Conservation (phyloP, 1,284 basidiomycete species). For the Naganishia albida region DNA sequence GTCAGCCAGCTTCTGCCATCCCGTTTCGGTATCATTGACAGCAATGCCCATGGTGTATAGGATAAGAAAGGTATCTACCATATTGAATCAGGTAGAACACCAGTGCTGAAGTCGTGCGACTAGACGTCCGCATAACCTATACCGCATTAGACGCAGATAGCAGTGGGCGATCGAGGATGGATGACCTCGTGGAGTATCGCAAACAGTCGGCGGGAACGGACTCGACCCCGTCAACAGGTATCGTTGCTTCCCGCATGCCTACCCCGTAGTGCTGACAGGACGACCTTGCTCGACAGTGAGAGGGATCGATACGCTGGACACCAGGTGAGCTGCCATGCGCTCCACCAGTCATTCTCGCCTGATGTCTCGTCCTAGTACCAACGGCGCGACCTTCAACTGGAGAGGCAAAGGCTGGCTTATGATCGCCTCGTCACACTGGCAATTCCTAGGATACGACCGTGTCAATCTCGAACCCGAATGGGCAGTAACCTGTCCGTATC, state of each 20-base stretch:
- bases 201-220: constrained; percentile 41
- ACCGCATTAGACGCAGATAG: constrained; percentile 39
- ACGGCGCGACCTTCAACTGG: constrained; percentile 57
- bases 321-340: constrained; percentile 34
- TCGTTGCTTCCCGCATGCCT: neutral
- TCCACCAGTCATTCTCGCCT: neutral
- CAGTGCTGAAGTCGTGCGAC: too few species aligned
- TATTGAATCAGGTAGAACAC: too few species aligned
- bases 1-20: constrained; percentile 41
- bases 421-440: constrained; percentile 58
- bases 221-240: constrained; percentile 46
- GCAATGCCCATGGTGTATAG: constrained; percentile 36
- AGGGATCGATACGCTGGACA: constrained; percentile 52
- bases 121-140: constrained; percentile 59
- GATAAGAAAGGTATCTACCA: constrained; percentile 46
- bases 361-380: constrained; percentile 34
- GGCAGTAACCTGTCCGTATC: constrained; percentile 56
- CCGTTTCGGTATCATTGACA: neutral
- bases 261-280: too few species aligned
- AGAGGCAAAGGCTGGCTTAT: constrained; percentile 56
- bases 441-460: constrained; percentile 57
- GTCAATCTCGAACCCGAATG: constrained; percentile 48
- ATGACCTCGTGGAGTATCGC: constrained; percentile 56
- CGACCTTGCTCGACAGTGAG: constrained; percentile 39
- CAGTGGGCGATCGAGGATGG: constrained; percentile 45